Conservation (phyloP, 495 filamentous ascomycete genomes). For the Aspergillus hancockii region DNA sequence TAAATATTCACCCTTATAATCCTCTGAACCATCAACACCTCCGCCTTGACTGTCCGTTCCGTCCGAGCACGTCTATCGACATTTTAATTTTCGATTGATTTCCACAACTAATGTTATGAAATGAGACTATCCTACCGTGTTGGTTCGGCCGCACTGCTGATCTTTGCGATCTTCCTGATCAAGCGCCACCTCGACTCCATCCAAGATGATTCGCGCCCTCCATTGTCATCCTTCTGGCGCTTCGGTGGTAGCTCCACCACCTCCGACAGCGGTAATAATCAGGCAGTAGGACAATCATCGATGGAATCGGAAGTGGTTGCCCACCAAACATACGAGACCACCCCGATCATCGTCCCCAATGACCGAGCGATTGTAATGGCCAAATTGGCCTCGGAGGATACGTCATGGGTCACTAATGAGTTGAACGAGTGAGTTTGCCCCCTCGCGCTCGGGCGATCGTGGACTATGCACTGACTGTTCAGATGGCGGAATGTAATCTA, state of each 20-base stretch:
- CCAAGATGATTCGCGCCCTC: constrained; percentile 24
- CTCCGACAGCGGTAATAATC: constrained; percentile 10
- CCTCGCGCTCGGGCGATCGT: constrained; percentile 10
- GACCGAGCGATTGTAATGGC: constrained; percentile 46
- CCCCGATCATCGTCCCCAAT: constrained; percentile 38
- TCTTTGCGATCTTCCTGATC: constrained; percentile 37
- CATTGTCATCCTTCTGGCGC: constrained; percentile 26
- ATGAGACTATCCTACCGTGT: constrained; percentile 45
- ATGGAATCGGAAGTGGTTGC: constrained; percentile 9
- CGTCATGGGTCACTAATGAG: constrained; percentile 41
- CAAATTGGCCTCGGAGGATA: constrained; percentile 39
- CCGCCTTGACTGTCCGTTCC: constrained; percentile 4
- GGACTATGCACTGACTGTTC: not conserved
- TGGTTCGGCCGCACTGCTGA: constrained; percentile 36
- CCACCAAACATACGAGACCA: constrained; percentile 30
- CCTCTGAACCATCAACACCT: not conserved
- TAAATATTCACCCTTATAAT: not conserved
- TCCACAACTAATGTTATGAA: constrained; percentile 34
- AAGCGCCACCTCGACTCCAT: constrained; percentile 33
- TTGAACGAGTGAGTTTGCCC: constrained; percentile 39
- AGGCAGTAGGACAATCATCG: constrained; percentile 1
- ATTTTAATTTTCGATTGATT: not conserved
- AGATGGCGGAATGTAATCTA: constrained; percentile 50
- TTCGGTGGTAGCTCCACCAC: constrained; percentile 25
- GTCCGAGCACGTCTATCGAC: constrained; percentile 1